Evolutionary conservation across 2,329 filamentous ascomycete genomes (phyloP).

Genomic region (Thelonectria discophora): DNA sequence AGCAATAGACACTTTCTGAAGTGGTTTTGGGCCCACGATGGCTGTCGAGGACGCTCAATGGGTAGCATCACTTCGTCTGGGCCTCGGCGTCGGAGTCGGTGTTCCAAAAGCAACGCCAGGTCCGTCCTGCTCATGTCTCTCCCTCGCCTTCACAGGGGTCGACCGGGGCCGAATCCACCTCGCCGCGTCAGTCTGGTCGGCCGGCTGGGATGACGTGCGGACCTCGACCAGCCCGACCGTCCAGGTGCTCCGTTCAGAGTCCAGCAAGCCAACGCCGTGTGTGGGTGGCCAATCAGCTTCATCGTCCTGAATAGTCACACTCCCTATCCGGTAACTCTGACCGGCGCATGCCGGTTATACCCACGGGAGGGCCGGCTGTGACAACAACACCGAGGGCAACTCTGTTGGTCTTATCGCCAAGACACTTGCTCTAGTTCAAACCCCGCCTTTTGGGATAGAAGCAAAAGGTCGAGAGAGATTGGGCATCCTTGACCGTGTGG

Average conservation of each 20-base stretch:
- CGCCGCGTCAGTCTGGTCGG: conserved; percentile 38
- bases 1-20: conserved; percentile 23
- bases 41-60: conserved; percentile 13
- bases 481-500: conserved; percentile 39
- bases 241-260: neutral
- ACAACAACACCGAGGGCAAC: conserved; percentile 33
- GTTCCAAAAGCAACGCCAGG: conserved; percentile 27
- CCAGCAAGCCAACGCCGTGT: neutral
- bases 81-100: conserved; percentile 32
- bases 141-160: conserved; percentile 29
- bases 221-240: conserved; percentile 25
- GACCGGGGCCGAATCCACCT: conserved; percentile 39
- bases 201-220: conserved; percentile 36
- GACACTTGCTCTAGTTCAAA: conserved; percentile 32
- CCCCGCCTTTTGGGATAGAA: conserved; percentile 39
- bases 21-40: conserved; percentile 13
- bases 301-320: conserved; percentile 9
- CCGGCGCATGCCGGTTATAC: conserved; percentile 31
- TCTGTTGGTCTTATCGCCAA: conserved; percentile 37
- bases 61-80: conserved; percentile 27
- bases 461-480: conserved; percentile 38
- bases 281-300: conserved; percentile 18
- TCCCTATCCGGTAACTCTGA: conserved; percentile 22
- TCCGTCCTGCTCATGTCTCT: conserved; percentile 26
- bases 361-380: conserved; percentile 27